phyloP scores from a whole-genome alignment of 768 basidiomycete species.

The Tremella yokohamensis region DNA sequence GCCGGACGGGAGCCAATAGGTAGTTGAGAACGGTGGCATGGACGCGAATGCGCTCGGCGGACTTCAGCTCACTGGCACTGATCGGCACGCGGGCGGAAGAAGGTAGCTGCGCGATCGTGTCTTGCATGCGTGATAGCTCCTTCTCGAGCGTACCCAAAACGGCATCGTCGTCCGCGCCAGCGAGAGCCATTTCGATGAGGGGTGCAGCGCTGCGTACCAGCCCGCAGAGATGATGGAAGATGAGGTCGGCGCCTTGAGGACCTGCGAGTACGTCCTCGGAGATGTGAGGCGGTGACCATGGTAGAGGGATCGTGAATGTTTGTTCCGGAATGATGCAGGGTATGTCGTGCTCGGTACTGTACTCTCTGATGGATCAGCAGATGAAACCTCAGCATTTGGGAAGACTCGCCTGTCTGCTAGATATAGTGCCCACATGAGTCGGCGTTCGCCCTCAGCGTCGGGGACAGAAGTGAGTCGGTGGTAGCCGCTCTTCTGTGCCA shows the following conservation, averaged over 20 bases:
- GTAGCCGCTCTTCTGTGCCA: conserved; percentile 8
- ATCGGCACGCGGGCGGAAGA: conserved; percentile 23
- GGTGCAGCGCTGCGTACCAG: too few relatives aligned
- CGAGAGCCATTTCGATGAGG: too few relatives aligned
- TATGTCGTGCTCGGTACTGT: conserved; percentile 34
- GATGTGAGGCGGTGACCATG: conserved; percentile 38
- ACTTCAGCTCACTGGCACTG: too few relatives aligned
- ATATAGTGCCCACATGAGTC: conserved; percentile 43
- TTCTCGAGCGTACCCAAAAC: conserved; percentile 38
- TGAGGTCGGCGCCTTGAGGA: conserved; percentile 34
- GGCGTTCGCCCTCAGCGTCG: conserved; percentile 40
- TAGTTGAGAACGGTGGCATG: conserved; percentile 30
- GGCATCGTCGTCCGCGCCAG: conserved; percentile 25
- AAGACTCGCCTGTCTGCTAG: conserved; percentile 36
- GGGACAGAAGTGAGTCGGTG: conserved; percentile 34
- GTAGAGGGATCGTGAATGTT: conserved; percentile 12
- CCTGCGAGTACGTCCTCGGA: conserved; percentile 32
- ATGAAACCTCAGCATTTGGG: conserved; percentile 14
- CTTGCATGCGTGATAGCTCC: conserved; percentile 13
- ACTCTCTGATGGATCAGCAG: conserved; percentile 27
- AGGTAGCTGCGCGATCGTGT: conserved; percentile 33
- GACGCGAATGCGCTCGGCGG: too few relatives aligned
- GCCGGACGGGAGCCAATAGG: conserved; percentile 33
- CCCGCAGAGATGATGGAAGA: conserved; percentile 11
- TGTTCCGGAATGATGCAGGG: too few relatives aligned